Evolutionary conservation across 2,329 filamentous ascomycete species (phyloP).

Genomic region (Furcasterigmium furcatum): DNA sequence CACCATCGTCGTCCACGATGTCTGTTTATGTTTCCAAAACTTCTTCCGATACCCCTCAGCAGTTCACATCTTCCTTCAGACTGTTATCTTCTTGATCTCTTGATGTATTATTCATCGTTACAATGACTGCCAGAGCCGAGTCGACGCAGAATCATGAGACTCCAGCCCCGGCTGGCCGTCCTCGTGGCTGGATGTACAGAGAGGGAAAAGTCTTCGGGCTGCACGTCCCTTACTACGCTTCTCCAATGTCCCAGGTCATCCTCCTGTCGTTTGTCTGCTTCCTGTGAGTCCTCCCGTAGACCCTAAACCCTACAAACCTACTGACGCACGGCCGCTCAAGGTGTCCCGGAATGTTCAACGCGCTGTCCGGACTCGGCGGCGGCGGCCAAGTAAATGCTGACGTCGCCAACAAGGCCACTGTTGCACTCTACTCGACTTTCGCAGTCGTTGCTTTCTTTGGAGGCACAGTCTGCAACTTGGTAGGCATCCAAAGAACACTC

Average conservation of each 20-base stretch:
- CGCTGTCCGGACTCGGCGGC: constrained; percentile 39
- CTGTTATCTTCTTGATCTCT: too few relatives aligned
- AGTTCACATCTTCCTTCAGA: too few relatives aligned
- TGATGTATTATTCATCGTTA: too few relatives aligned
- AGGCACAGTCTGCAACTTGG: constrained; percentile 36
- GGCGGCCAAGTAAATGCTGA: constrained; percentile 41
- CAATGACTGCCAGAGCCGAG: too few relatives aligned
- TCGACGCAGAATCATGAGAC: too few relatives aligned
- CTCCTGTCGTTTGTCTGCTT: constrained; percentile 58
- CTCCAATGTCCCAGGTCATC: constrained; percentile 67
- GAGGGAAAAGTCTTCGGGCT: background rate
- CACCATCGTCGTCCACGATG: too few relatives aligned
- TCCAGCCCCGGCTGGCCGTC: too few relatives aligned
- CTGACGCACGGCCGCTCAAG: too few relatives aligned
- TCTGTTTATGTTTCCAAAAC: too few relatives aligned
- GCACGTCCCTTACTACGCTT: constrained; percentile 58
- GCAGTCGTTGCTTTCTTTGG: constrained; percentile 40
- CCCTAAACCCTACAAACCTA: too few relatives aligned
- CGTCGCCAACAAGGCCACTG: constrained; percentile 41
- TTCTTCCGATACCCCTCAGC: too few relatives aligned
- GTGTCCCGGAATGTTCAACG: constrained; percentile 41
- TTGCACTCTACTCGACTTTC: constrained; percentile 37
- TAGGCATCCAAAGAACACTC: constrained; percentile 38
- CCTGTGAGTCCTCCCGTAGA: constrained; percentile 35
- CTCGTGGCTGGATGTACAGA: background rate